Base-by-base conservation (phyloP, 768 basidiomycete genomes). In the Boletus subparvulus region DNA sequence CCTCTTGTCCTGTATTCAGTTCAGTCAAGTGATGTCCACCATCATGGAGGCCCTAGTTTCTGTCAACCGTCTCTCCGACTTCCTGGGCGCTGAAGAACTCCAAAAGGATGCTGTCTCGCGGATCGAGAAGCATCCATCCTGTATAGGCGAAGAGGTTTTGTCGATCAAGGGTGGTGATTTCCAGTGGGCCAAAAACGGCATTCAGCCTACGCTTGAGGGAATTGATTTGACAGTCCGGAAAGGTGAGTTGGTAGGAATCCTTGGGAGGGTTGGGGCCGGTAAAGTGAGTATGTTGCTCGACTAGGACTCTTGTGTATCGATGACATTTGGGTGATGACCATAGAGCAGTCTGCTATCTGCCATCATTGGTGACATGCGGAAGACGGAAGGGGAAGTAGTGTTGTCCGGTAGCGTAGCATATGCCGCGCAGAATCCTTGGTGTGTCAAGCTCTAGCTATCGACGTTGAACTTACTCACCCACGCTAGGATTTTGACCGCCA, bases 251-350 rank as follows among this genome's bases (percentile, higher is more conserved):
- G 78, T 93, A 0, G 92, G 87, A 6, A 74, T 97, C 6, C 79
- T 95, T 21, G 95, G 95, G 19, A 85, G 90, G n/a, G 94, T 98
- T 26, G 95, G 94, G 8, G 83, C 86, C 35, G 95, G 95, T 54
- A 98, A 98, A 82, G 88, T 86, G 56, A 48, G 71, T 32, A 12
- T 43, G 35, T 54, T 24, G 5, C 32, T 32, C 10, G 32, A 11
- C 32, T 32, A 32, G 32, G 32, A 32, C 32, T 32, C 30, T 32
- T 11, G 24, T 50, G 59, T 28, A 36, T 24, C 37, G 32, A 51
- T 13, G 8, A 7, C 32, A 32, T 32, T 32, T 11, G 10, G 13
- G 6, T 6, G 19, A 40, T 41, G 13, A 9, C 24, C 32, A 37
- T 30, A 89, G 89, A 84, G 87, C 6, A 89, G 86, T 66, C 70